Base-by-base conservation (phyloP, 1,284 basidiomycete species). In the Sporisorium exsertum region DNA sequence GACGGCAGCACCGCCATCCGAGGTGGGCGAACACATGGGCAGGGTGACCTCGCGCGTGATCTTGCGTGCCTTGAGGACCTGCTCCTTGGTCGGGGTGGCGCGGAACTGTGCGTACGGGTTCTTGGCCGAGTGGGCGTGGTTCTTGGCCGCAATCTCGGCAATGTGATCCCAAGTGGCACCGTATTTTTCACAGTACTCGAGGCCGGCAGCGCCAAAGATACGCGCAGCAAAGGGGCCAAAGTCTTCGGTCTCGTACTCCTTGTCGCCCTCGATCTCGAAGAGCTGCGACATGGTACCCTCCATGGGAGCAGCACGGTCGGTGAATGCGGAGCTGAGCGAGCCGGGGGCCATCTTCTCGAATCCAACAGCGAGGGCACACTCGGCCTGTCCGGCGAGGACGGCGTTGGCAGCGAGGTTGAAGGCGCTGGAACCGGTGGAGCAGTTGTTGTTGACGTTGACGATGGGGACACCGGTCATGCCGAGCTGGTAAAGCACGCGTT, bases 71-170 rank as follows among this genome's bases (percentile, higher is more conserved):
- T 79, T 77, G 59, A 56, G 42, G 9, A 83, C 74, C 45, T 82
- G 72, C 26, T 73, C 67, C 37, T 64, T 56, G 46, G 58, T 45
- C 5, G 77, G 80, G 13, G 72, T 61, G 42, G 58, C 64, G 24
- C 81, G 89, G 87, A 95, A 94, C 82, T 94, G 93, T 1, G 93
- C 91, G 80, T 95, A 94, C 0, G 93, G 93, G 79, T 94, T 94
- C 58, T 92, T 91, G 61, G 90, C 85, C 0, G 92, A 92, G 84
- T 95, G 93, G 72, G 88, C 90, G 84, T 94, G 93, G 81, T 94
- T 94, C 87, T 94, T 94, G 26, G 91, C 89, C 10, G 84, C 57
- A 73, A 94, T 94, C 84, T 91, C 89, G 4, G 92, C 93, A 59
- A 94, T 87, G 83, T 92, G 90, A 45, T 89, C 88, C 54, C 91